Base-by-base conservation (phyloP, 805 yeast genomes). In the Wickerhamiella australiensis region DNA sequence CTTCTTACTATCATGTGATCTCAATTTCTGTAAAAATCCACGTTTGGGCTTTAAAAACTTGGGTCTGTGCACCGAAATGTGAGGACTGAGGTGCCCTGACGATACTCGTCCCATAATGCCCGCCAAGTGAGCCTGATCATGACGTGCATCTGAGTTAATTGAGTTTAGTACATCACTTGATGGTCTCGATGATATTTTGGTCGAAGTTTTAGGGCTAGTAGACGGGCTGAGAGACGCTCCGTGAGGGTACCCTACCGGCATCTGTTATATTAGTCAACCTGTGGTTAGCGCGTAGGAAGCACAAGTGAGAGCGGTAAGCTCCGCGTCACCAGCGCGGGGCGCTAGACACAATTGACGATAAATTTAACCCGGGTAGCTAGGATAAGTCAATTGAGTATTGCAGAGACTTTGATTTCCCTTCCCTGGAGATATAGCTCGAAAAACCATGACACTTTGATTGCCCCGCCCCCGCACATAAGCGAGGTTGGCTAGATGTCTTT, bases 151-250 rank as follows among this genome's bases (percentile, higher is more conserved):
- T 9, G 21, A 5, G 11, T 11, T 17, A 18, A 33, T 33, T 15
- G 38, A 33, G 11, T 33, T 5, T 11, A 33, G 11, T 9, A 3
- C 15, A 11, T 11, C 15, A 4, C 15, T 15, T 4, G 38, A 33
- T 7, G 18, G 15, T 20, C 20, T 15, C 5, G 18, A 15, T 20
- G 5, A 18, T 15, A 17, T 3, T 20, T 37, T 37, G 7, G 26
- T 4, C 21, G 23, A 20, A 3, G 44, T 12, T 41, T 41, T 41
- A 11, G 44, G 44, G 31, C 44, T 41, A 15, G 44, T 41, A 22
- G 44, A 41, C n/a, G 44, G 44, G 25, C 44, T 41, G 13, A 41
- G 25, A 20, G 44, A 41, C 44, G 31, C 31, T 22, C 25, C 44
- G 9, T 41, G 44, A 22, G 26, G 42, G 38, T 33, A 33, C 38